Conservation (phyloP, 2,329 filamentous ascomycete genomes). For the Ophiocordyceps sinensis region DNA sequence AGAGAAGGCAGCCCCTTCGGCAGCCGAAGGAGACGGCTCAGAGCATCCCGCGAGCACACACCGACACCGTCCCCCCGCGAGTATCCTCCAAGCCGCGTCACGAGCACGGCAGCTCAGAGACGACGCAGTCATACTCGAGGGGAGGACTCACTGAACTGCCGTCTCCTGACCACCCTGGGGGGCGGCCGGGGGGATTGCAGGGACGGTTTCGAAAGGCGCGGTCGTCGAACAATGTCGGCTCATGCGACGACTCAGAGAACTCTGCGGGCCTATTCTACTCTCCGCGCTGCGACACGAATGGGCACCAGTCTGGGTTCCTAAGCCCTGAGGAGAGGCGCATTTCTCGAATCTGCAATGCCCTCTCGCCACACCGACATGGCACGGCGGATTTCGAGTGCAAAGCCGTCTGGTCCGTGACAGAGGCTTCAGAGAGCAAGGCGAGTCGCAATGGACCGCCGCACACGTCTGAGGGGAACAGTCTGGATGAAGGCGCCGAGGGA, state of each 20-base stretch:
- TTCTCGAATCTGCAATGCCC: background rate
- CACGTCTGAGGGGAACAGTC: too few relatives aligned
- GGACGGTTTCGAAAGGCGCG: background rate
- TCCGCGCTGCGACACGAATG: background rate
- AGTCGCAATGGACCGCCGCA: too few relatives aligned
- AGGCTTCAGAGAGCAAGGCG: background rate
- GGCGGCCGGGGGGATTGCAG: background rate
- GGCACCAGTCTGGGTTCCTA: background rate
- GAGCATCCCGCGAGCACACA: slow-evolving; percentile 1
- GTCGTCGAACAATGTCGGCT: background rate
- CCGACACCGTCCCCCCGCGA: slow-evolving; percentile 6
- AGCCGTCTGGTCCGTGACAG: background rate
- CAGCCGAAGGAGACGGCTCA: background rate
- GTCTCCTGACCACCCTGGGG: background rate
- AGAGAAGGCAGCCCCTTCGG: background rate
- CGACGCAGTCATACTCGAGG: background rate
- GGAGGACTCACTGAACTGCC: background rate
- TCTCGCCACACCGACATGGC: background rate
- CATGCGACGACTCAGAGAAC: slow-evolving; percentile 1
- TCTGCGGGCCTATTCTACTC: background rate
- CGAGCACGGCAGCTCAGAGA: background rate
- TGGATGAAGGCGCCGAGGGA: background rate
- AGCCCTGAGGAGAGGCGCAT: background rate
- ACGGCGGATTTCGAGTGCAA: background rate
- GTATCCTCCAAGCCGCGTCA: slow-evolving; percentile 5